Evolutionary conservation across 768 basidiomycete genomes (phyloP), one percentile per base, ranked within the genome.

Genomic region (Plicaturopsis crispa): DNA sequence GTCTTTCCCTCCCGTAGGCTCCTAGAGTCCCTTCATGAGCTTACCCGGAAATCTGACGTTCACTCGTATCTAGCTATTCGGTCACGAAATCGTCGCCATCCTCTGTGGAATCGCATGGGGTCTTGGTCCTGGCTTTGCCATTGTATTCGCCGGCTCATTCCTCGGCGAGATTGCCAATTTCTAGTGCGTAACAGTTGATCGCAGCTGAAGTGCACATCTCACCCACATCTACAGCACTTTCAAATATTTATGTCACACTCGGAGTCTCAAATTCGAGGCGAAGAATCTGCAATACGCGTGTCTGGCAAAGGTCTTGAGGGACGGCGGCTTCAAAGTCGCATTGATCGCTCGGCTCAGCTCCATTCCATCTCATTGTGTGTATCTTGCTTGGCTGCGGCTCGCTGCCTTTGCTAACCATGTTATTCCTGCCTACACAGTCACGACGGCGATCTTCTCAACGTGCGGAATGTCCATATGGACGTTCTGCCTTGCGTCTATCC

Each of bases 101-200:
- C 66, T 94, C 6, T 90, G 88, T 50, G 92, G 92, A 12, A 57
- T 93, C 24, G 86, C 94, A 3, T 96, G 89, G 88, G 90, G 87
- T 3, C 64, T 92, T 2, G 81, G 91, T 71, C 51, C 71, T 17
- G 92, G 91, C 3, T 94, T 94, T 49, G 92, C 61, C 0, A 93
- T 96, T 50, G 86, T 88, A 13, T 74, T 74, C 3, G 84, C 79
- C 6, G 86, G 88, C 1, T 91, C 89, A 0, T 78, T 90, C 48
- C 33, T 92, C 0, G 91, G 88, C 24, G 90, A 92, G 66, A 62
- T 90, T 11, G 90, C 84, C 35, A 90, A 89, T 56, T 91, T 84
- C 46, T 85, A 85, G 84, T 88, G 49, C 50, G 83, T 65, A 17
- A 7, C 24, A n/a, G 37, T 22, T 34, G 12, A 19, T 13, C 38